These are phyloP conservation scores for Colletotrichum tropicicola DNA, from an alignment of 2,329 filamentous ascomycete genomes.

Conservation along the genomic window DNA sequence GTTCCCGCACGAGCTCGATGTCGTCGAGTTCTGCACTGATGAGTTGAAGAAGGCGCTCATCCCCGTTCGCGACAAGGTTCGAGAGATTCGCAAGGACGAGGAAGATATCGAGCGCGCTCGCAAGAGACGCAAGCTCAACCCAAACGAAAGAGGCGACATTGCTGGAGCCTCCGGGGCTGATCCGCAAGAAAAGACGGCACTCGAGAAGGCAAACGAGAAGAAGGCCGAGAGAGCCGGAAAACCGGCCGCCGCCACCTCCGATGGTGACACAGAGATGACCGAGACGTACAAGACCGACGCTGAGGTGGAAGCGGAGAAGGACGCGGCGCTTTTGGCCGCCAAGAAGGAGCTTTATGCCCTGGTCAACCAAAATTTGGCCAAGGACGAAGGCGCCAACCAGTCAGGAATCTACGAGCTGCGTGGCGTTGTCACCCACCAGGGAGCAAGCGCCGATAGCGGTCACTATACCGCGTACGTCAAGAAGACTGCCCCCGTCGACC, in stretches of 20 bases:
- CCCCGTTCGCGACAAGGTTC: slow-evolving; percentile 95
- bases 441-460: slow-evolving; percentile 94
- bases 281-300: slow-evolving; percentile 91
- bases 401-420: slow-evolving; percentile 95
- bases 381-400: slow-evolving; percentile 87
- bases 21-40: slow-evolving; percentile 95
- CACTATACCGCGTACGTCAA: slow-evolving; percentile 99
- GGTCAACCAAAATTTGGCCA: slow-evolving; percentile 77
- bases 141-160: slow-evolving; percentile 55
- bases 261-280: slow-evolving; percentile 77
- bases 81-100: slow-evolving; percentile 94
- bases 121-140: slow-evolving; percentile 84
- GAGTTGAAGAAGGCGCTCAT: slow-evolving; percentile 83
- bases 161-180: slow-evolving; percentile 53
- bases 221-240: slow-evolving; percentile 47
- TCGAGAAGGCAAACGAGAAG: slow-evolving; percentile 54
- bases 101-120: slow-evolving; percentile 90
- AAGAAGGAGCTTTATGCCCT: slow-evolving; percentile 89
- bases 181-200: slow-evolving; percentile 58
- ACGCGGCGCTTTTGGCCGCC: slow-evolving; percentile 76
- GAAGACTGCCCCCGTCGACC: slow-evolving; percentile 79
- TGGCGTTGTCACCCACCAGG: slow-evolving; percentile 95
- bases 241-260: slow-evolving; percentile 49
- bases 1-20: slow-evolving; percentile 92
- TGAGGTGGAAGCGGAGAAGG: slow-evolving; percentile 87